These are phyloP conservation scores for Erysimum cheiranthoides DNA, from an alignment of 345 rosid genomes.

Conservation along the genomic window DNA sequence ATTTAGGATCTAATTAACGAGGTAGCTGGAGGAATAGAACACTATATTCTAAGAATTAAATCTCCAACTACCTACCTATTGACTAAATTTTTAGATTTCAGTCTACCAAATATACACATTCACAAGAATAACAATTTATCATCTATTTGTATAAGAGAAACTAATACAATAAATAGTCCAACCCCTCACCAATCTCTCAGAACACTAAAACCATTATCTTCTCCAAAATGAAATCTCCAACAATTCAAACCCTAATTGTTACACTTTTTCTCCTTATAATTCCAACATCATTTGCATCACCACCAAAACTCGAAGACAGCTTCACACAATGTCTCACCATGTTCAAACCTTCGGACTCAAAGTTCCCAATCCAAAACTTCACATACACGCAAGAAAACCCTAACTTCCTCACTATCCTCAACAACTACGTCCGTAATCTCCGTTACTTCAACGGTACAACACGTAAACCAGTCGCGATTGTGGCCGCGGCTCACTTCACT, in stretches of 20 bases:
- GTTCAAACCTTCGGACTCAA: neutral
- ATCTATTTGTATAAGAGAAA: neutral
- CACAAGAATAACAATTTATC: neutral
- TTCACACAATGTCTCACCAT: neutral
- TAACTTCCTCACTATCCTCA: neutral
- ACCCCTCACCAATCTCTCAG: neutral
- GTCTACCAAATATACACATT: neutral
- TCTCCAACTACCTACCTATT: neutral
- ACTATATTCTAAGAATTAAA: neutral
- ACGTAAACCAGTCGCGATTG: conserved; percentile 49
- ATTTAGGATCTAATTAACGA: neutral
- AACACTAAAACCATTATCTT: neutral
- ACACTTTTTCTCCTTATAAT: too few relatives aligned
- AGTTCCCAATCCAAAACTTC: conserved; percentile 2
- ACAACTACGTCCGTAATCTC: conserved; percentile 35
- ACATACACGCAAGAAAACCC: conserved; percentile 7
- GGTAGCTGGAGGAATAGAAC: neutral
- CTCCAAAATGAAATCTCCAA: neutral
- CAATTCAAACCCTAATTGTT: too few relatives aligned
- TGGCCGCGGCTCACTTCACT: conserved; percentile 42
- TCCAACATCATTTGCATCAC: too few relatives aligned
- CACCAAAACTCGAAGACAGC: too few relatives aligned
- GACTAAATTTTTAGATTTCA: neutral
- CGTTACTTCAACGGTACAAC: conserved; percentile 31
- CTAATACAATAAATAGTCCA: neutral